Conservation (phyloP, 352 stramenopile species). For the Globisporangium carolinianum region DNA sequence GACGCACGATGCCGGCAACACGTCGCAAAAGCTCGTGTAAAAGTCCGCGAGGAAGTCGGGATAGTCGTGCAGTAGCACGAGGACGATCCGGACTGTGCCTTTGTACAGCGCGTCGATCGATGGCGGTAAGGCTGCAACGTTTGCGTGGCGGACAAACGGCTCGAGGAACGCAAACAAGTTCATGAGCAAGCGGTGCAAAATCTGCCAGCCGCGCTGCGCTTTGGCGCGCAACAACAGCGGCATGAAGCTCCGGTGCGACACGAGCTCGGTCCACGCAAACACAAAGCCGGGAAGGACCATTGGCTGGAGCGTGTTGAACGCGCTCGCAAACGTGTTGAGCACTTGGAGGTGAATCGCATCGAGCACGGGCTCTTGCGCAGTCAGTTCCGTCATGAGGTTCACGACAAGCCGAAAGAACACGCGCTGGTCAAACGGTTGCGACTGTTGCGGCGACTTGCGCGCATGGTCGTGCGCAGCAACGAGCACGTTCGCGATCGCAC, state of each 20-base stretch:
- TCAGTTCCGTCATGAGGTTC: slow-evolving; percentile 97
- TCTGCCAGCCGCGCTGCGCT: slow-evolving; percentile 95
- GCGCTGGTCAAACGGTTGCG: slow-evolving; percentile 91
- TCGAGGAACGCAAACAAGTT: slow-evolving; percentile 98
- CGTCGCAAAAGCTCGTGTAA: slow-evolving; percentile 98
- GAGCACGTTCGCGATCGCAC: slow-evolving; percentile 91
- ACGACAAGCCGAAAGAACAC: slow-evolving; percentile 98
- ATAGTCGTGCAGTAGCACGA: slow-evolving; percentile 99
- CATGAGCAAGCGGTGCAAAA: slow-evolving; percentile 96
- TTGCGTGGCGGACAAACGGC: slow-evolving; percentile 90
- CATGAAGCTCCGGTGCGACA: slow-evolving; percentile 98
- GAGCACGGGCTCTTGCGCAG: slow-evolving; percentile 89
- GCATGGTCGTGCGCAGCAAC: slow-evolving; percentile 81
- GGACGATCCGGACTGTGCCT: slow-evolving; percentile 94
- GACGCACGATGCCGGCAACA: slow-evolving; percentile 95
- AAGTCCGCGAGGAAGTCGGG: slow-evolving; percentile 97
- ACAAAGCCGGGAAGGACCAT: slow-evolving; percentile 94
- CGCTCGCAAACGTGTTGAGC: slow-evolving; percentile 95
- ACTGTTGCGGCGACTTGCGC: slow-evolving; percentile 61
- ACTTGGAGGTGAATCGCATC: slow-evolving; percentile 94
- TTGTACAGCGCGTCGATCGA: slow-evolving; percentile 96
- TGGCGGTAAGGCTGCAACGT: slow-evolving; percentile 79
- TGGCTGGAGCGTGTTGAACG: slow-evolving; percentile 96
- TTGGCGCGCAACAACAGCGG: slow-evolving; percentile 93
- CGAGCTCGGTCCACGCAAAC: slow-evolving; percentile 98